Percentiles rank a stretch among this genome's conserved stretches.
These are phyloP conservation scores for Eragrostis tef DNA, from an alignment of 202 grass and related monocot species.

Conservation along the genomic window DNA sequence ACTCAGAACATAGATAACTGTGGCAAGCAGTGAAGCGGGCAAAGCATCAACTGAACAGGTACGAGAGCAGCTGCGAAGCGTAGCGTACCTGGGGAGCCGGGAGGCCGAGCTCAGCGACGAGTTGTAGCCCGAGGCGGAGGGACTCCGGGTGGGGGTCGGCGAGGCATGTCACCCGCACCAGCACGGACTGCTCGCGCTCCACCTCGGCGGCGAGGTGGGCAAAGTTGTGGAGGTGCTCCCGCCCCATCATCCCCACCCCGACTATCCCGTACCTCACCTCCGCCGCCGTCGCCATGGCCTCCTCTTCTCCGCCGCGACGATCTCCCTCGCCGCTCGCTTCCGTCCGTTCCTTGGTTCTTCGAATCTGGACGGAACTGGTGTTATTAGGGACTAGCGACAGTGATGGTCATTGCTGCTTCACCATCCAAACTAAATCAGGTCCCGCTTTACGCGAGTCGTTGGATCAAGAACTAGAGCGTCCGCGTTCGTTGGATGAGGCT, in stretches of 20 bases:
- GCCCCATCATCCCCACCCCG: conserved; percentile 94
- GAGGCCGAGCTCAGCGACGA: conserved; percentile 60
- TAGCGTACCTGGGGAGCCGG: conserved; percentile 52
- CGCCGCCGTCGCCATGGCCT: background rate
- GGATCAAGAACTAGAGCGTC: background rate
- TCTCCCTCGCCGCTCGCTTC: background rate
- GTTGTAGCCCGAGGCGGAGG: conserved; percentile 59
- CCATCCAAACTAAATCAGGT: background rate
- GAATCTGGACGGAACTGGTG: conserved; percentile 7
- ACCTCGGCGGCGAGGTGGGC: conserved; percentile 60
- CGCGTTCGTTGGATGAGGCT: background rate
- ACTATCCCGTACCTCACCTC: conserved; percentile 80
- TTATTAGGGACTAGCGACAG: too few species aligned
- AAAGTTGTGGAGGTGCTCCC: conserved; percentile 90
- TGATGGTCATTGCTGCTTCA: background rate
- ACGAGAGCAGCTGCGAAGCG: background rate
- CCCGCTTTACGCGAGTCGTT: background rate
- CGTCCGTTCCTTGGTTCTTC: background rate
- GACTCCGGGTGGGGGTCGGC: conserved; percentile 82
- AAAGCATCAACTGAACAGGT: background rate
- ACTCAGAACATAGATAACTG: background rate
- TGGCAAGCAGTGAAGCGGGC: background rate
- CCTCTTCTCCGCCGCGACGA: background rate
- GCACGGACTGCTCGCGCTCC: conserved; percentile 41
- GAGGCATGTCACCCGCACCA: conserved; percentile 59